Evolutionary conservation across 2,329 filamentous ascomycete genomes (phyloP), one percentile per base, ranked within the genome.

Genomic region (Magnaporthales sp.): DNA sequence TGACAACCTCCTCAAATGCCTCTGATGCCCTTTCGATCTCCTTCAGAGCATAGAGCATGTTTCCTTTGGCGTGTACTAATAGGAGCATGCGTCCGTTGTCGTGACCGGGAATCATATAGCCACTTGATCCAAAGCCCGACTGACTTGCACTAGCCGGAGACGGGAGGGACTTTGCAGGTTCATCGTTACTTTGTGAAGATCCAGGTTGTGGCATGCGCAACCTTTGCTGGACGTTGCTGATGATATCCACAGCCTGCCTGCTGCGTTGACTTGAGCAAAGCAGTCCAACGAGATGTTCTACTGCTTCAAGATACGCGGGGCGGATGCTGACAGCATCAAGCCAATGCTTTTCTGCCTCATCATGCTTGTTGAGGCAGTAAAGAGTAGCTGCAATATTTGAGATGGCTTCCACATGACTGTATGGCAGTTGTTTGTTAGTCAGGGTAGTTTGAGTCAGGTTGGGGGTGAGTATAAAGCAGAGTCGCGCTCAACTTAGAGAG

Each of bases 31-130:
- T 86, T 54, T 84, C 82, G 70, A 95, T 91, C 70, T 97, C 90
- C 62, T 94, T 94, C 31, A 96, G 80, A 29, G 91, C 88, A 77
- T 99, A 99, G 1, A 98, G 83, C 90, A 98, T 96, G 69, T 98
- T 98, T n/a, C 94, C 95, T 77, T 98, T 99, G 24, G 94, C 93
- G 77, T 99, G 95, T 56, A 98, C 88, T 19, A 99, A 83, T n/a
- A 93, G 91, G 61, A 99, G 84, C 73, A 99, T 92, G 68, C 95
- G 87, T 9, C 94, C 95, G 74, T 97, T 98, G 71, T 99, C 95
- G 60, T 85, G 87, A 1, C 90, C 93, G 5, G 93, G 86, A 60
- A 99, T 89, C 15, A 88, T 86, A 76, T 96, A 98, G 19, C 93
- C 93, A 75, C 91, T 95, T 4, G 89, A 89, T 1, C 88, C 90